Percentiles rank a stretch among this genome's conserved stretches.
Evolutionary conservation across 1,284 basidiomycete species (phyloP).

Genomic region (Blastosporella zonata): DNA sequence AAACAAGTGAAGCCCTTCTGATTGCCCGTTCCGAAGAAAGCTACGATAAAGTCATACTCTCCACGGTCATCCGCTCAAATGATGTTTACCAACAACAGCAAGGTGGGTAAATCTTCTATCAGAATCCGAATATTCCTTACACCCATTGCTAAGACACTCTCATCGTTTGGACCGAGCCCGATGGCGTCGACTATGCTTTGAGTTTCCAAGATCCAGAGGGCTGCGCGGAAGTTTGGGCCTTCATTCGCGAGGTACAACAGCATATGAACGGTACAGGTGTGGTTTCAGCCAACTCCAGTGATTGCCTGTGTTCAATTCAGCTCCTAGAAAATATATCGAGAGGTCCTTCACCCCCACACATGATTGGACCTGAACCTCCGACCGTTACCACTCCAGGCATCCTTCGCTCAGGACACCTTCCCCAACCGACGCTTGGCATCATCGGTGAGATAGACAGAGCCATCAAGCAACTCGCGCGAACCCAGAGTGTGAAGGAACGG

Average conservation of each 20-base stretch:
- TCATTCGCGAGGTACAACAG: conserved; percentile 92
- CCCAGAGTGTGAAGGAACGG: conserved; percentile 68
- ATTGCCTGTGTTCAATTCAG: conserved; percentile 10
- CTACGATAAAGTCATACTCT: conserved; percentile 67
- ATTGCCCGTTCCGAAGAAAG: conserved; percentile 81
- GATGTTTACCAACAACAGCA: conserved; percentile 93
- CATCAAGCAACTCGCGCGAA: conserved; percentile 68
- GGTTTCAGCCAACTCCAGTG: conserved; percentile 22
- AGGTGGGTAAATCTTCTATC: conserved; percentile 49
- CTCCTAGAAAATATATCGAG: conserved; percentile 43
- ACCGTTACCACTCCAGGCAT: conserved; percentile 61
- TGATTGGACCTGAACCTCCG: conserved; percentile 50
- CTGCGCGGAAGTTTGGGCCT: conserved; percentile 96
- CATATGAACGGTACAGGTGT: conserved; percentile 68
- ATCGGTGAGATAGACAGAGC: conserved; percentile 75
- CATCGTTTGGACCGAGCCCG: conserved; percentile 98
- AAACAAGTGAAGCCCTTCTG: conserved; percentile 75
- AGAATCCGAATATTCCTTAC: not conserved
- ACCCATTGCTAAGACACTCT: conserved; percentile 71
- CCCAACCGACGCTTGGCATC: conserved; percentile 66
- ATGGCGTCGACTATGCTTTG: conserved; percentile 92
- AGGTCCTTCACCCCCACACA: conserved; percentile 56
- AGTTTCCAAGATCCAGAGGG: conserved; percentile 97
- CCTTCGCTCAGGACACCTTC: conserved; percentile 68
- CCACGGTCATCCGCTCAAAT: conserved; percentile 72